phyloP scores from a whole-genome alignment of 257 asterid species.

The Forsythia suspensa region DNA sequence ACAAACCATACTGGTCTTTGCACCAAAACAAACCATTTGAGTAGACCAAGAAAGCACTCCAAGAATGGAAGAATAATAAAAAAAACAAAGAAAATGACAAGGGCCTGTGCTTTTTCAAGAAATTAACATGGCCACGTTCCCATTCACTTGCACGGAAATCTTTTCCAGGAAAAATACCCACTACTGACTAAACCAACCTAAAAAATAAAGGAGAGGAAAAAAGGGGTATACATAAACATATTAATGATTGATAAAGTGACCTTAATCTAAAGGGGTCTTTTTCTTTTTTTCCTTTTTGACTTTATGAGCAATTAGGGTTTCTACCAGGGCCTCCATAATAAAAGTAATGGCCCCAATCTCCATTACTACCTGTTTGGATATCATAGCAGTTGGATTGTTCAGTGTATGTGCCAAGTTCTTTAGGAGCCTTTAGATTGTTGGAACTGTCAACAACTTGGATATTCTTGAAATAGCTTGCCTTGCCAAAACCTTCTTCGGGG shows the following conservation, averaged over 20 bases:
- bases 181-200: not conserved
- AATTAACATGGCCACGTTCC: conserved; percentile 39
- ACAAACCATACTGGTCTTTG: not conserved
- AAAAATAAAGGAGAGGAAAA: not conserved
- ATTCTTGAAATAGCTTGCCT: conserved; percentile 78
- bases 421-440: conserved; percentile 74
- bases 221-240: conserved; percentile 30
- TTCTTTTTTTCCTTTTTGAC: not conserved
- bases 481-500: conserved; percentile 84
- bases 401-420: conserved; percentile 68
- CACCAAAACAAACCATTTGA: conserved; percentile 2
- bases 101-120: conserved; percentile 47
- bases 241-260: conserved; percentile 34
- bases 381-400: conserved; percentile 89
- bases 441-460: conserved; percentile 81
- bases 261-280: conserved; percentile 13
- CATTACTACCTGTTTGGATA: conserved; percentile 72
- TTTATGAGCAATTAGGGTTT: conserved; percentile 74
- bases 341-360: conserved; percentile 87
- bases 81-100: conserved; percentile 36
- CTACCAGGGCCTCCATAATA: conserved; percentile 96
- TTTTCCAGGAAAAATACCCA: too few species aligned
- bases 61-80: conserved; percentile 10
- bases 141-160: conserved; percentile 34
- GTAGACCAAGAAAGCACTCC: conserved; percentile 4